phyloP scores from a whole-genome alignment of 1,284 basidiomycete genomes.

The Ceratorhiza oryzae-sativae region DNA sequence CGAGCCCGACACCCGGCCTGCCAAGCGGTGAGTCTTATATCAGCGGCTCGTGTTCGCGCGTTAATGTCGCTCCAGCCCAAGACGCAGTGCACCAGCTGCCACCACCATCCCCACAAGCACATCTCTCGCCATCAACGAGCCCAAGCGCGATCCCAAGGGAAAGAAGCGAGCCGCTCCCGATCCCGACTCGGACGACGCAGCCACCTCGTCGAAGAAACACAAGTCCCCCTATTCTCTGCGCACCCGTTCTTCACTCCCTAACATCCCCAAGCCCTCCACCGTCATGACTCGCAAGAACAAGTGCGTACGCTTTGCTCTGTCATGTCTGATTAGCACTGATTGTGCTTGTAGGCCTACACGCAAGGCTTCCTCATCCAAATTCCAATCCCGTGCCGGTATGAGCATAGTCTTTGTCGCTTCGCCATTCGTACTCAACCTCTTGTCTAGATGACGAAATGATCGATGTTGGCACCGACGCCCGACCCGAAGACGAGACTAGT shows the following conservation, averaged over 20 bases:
- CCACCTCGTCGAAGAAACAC: conserved; percentile 33
- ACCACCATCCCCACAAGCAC: conserved; percentile 56
- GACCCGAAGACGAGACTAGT: conserved; percentile 18
- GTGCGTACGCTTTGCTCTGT: background rate
- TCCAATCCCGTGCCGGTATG: conserved; percentile 3
- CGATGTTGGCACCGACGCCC: conserved; percentile 13
- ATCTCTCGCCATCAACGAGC: conserved; percentile 70
- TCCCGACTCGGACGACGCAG: conserved; percentile 63
- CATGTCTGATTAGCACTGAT: background rate
- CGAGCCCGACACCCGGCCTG: conserved; percentile 35
- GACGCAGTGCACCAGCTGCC: conserved; percentile 25
- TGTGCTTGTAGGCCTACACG: conserved; percentile 15
- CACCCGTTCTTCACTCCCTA: conserved; percentile 39
- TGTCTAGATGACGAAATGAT: conserved; percentile 19
- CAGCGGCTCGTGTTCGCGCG: conserved; percentile 12
- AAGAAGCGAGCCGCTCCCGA: conserved; percentile 85
- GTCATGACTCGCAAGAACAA: conserved; percentile 34
- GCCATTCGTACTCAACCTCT: background rate
- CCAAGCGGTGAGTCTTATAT: conserved; percentile 19
- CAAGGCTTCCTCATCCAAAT: conserved; percentile 27
- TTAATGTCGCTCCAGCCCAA: conserved; percentile 7
- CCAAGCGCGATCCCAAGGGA: conserved; percentile 59
- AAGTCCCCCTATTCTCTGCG: conserved; percentile 29
- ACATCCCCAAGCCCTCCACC: conserved; percentile 28
- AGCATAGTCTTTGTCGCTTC: background rate